Evolutionary conservation across 306 rosid species (phyloP).

Genomic region (Begonia loranthoides): DNA sequence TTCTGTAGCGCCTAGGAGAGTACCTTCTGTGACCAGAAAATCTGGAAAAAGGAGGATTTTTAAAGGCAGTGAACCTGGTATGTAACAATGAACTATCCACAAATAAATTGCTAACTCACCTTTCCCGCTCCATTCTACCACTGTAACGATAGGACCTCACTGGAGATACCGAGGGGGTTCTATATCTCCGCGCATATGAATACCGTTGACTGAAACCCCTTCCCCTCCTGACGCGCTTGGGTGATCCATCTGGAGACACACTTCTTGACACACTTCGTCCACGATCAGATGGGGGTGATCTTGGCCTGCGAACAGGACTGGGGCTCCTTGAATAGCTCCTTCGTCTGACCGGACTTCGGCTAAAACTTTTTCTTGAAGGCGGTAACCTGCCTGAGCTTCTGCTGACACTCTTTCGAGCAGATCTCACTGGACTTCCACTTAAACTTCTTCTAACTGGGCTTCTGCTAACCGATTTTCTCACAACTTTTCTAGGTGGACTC

Average conservation of each 20-base stretch:
- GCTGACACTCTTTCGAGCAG: slow-evolving; percentile 61
- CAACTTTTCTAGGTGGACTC: slow-evolving; percentile 46
- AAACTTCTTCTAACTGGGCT: slow-evolving; percentile 51
- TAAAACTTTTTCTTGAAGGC: slow-evolving; percentile 41
- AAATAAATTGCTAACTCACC: slow-evolving; percentile 20
- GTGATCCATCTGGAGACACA: slow-evolving; percentile 72
- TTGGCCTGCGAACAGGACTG: slow-evolving; percentile 56
- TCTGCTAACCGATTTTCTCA: slow-evolving; percentile 39
- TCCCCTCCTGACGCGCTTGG: slow-evolving; percentile 88
- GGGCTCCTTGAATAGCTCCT: slow-evolving; percentile 82
- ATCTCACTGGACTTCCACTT: slow-evolving; percentile 65
- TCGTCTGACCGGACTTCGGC: slow-evolving; percentile 63
- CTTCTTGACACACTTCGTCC: slow-evolving; percentile 76
- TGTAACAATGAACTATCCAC: neutral
- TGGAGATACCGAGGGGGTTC: slow-evolving; percentile 87
- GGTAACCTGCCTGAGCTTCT: slow-evolving; percentile 56
- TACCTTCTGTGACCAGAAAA: slow-evolving; percentile 68
- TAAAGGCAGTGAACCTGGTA: neutral
- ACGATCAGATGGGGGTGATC: slow-evolving; percentile 47
- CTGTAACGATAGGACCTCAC: slow-evolving; percentile 73
- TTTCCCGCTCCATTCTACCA: slow-evolving; percentile 80
- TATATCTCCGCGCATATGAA: slow-evolving; percentile 87
- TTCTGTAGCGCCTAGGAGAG: slow-evolving; percentile 86
- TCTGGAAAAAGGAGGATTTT: slow-evolving; percentile 21
- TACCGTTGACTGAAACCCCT: slow-evolving; percentile 91